Evolutionary conservation across 768 basidiomycete species (phyloP).

Genomic region (Trametes meyenii): DNA sequence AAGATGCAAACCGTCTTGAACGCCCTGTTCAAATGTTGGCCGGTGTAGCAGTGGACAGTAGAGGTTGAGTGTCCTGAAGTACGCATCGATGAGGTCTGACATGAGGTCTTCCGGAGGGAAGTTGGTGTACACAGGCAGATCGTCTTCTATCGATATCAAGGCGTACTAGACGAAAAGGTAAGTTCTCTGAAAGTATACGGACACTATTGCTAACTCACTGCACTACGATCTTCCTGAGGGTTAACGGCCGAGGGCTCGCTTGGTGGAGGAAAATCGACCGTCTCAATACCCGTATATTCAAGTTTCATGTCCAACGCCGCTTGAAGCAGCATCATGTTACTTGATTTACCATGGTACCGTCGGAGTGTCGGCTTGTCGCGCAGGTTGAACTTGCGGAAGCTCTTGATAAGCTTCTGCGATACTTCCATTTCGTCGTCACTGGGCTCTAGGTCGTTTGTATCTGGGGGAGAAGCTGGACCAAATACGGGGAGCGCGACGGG

Average conservation of each 20-base stretch:
- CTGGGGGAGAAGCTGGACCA: background rate
- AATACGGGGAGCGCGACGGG: background rate
- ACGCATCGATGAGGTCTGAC: constrained; percentile 44
- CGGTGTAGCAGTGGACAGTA: constrained; percentile 46
- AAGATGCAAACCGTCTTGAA: constrained; percentile 41
- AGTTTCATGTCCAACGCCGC: constrained; percentile 15
- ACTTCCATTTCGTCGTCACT: constrained; percentile 28
- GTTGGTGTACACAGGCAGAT: constrained; percentile 4
- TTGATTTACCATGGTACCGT: constrained; percentile 29
- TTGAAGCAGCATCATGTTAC: constrained; percentile 26
- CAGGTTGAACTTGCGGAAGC: background rate
- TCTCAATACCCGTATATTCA: constrained; percentile 2
- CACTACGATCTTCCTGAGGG: constrained; percentile 4
- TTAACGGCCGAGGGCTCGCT: background rate
- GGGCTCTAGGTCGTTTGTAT: constrained; percentile 17
- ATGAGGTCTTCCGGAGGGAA: constrained; percentile 27
- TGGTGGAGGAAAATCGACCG: background rate
- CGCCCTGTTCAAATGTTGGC: constrained; percentile 43
- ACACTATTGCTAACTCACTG: background rate
- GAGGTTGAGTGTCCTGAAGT: constrained; percentile 42
- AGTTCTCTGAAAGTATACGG: background rate
- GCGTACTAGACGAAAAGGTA: background rate
- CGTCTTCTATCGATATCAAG: background rate
- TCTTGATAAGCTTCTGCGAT: constrained; percentile 7
- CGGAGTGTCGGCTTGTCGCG: background rate